Base-by-base conservation (phyloP, 805 yeast genomes). In the Candida argentea region DNA sequence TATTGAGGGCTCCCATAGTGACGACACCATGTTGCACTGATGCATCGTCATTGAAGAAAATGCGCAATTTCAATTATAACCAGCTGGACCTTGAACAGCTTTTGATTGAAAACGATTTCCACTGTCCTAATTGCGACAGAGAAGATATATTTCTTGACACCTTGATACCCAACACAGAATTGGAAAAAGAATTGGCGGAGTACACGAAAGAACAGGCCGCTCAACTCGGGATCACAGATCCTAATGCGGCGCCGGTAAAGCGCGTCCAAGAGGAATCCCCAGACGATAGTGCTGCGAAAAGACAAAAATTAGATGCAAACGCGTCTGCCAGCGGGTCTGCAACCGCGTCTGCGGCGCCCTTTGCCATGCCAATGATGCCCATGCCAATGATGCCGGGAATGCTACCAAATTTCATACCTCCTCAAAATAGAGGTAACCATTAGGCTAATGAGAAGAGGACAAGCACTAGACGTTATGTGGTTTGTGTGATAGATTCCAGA, bases 61-160 rank as follows among this genome's bases (percentile, higher is more conserved):
- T 79, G 18, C 70, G 40, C 14, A 61, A 61, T 34, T 50, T 42
- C 38, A 48, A 52, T 33, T 61, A 61, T 40, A 47, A 58, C 33
- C 59, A 57, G 39, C 37, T 44, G 5, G 57, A 50, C 11, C 41
- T 61, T 31, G 68, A 62, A 35, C 53, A 51, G 33, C 50, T 67
- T 5, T 57, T 89, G 15, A 65, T 89, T 29, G 94, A 83, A 16
- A 70, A 74, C 31, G 97, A 89, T 46, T 89, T 89, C 56, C 74
- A 71, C 21, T 89, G 98, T 55, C 97, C 98, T 4, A 76, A 74
- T 38, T 89, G 98, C 58, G 72, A 68, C 3, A 67, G 65, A 11
- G 73, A 70, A 14, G 95, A 86, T 33, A 65, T 83, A 1, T 74
- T 74, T 35, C 61, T 89, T 27, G 98, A 89, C 52, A 68, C 76